Base-by-base conservation (phyloP, 108 stramenopile species). In the Cyclotella distinguenda region DNA sequence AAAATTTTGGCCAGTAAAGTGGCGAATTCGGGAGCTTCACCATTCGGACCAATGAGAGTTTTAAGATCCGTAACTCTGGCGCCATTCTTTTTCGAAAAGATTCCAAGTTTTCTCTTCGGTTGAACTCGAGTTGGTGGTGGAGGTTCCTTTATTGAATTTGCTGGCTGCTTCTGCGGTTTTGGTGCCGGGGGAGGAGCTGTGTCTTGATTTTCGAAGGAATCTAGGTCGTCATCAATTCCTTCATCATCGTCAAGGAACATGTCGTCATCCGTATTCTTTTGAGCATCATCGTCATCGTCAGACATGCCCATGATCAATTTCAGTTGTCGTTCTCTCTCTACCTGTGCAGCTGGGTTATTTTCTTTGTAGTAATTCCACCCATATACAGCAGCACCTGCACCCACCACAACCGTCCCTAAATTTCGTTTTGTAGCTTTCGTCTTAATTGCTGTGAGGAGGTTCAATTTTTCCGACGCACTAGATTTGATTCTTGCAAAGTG, bases 11-110 rank as follows among this genome's bases (percentile, higher is more conserved):
- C 86, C 21, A 93, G 72, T 7, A 88, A 39, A 23, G 40, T 51
- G 10, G 88, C 85, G 64, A 90, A 87, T 63, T 87, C 80, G 9
- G 92, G 87, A 34, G 86, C 86, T 46, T 70, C 61, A 4, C 82
- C 87, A 60, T 62, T 72, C 2, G 60, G 51, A 16, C 72, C 45
- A 9, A 93, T 72, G 25, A 90, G 76, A 35, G 34, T 57, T 10
- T 64, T 72, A 25, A 93, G 46, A 43, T 90, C 81, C 15, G 84
- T 89, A 47, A 83, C 87, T 15, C 92, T 70, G 11, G 56, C 73
- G 18, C 64, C 68, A 26, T 81, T 84, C 36, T 84, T 83, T 60
- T 86, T 93, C 13, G 72, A 70, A 60, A 92, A 89, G 43, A 92
- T 63, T 15, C 82, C 79, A 9, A 74, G 47, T 11, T 81, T 79